Percentiles rank a stretch among this genome's conserved stretches.
phyloP scores from a whole-genome alignment of 2,329 filamentous ascomycete genomes.

The Fusarium sterilihyphosum region DNA sequence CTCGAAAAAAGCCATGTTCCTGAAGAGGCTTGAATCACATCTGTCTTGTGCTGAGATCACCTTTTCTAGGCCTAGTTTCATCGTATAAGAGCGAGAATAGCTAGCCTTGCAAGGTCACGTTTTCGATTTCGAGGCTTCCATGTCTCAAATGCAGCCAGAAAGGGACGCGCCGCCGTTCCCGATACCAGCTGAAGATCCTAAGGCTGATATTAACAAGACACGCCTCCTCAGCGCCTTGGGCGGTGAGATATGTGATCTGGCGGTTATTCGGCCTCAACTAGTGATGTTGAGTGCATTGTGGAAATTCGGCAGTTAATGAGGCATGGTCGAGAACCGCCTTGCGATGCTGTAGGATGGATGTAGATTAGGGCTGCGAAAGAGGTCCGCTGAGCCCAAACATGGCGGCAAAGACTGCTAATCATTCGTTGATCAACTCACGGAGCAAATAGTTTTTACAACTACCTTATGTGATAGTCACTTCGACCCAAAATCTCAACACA shows the following conservation, averaged over 20 bases:
- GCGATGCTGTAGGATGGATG: not conserved
- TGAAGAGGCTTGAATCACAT: slow-evolving; percentile 15
- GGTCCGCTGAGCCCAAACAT: slow-evolving; percentile 20
- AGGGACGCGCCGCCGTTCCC: slow-evolving; percentile 16
- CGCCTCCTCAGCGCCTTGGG: not conserved
- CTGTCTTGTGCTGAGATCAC: not conserved
- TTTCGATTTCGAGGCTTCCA: slow-evolving; percentile 11
- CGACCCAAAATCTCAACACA: not conserved
- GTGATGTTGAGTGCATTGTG: not conserved
- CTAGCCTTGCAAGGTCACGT: not conserved
- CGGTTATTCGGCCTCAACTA: not conserved
- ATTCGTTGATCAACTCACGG: slow-evolving; percentile 1
- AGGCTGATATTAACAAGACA: not conserved
- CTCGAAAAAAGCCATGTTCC: slow-evolving; percentile 5
- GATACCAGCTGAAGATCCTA: slow-evolving; percentile 25
- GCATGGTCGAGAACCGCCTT: slow-evolving; percentile 11
- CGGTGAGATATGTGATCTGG: not conserved
- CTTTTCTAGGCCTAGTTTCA: not conserved
- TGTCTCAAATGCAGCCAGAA: slow-evolving; percentile 22
- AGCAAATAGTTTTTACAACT: not conserved
- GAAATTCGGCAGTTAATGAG: slow-evolving; percentile 7
- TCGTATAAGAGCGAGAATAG: not conserved
- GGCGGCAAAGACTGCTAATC: not conserved
- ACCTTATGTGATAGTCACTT: not conserved
- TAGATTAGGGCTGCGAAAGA: not conserved